These are phyloP conservation scores for Thuidium tamariscinum DNA, from an alignment of 225 moss, liverwort and hornwort species.

Conservation along the genomic window DNA sequence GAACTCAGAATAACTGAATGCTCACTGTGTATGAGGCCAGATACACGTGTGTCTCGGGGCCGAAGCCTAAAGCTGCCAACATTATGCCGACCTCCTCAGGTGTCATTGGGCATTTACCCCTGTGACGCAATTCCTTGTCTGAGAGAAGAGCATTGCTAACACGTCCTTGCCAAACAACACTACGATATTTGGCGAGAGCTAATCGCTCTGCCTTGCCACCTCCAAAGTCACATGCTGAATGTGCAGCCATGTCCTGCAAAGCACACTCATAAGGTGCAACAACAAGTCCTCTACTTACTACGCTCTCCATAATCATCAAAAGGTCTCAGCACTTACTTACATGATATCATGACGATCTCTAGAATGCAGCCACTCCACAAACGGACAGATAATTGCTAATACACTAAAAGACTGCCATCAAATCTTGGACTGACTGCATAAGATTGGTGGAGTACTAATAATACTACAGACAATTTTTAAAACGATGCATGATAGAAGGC, in stretches of 20 bases:
- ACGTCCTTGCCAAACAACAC: conserved; percentile 75
- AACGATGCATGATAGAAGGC: not conserved
- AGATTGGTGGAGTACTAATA: not conserved
- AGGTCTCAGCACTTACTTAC: not conserved
- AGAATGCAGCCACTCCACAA: not conserved
- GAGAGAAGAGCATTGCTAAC: conserved; percentile 57
- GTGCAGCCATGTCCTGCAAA: conserved; percentile 96
- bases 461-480: not conserved
- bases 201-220: conserved; percentile 81
- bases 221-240: conserved; percentile 94
- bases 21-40: conserved; percentile 77
- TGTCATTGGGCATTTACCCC: conserved; percentile 91
- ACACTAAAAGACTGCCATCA: not conserved
- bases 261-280: not conserved
- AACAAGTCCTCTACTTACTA: not conserved
- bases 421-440: not conserved
- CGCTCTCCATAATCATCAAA: not conserved
- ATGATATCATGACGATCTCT: not conserved
- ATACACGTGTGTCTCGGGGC: conserved; percentile 49
- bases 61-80: conserved; percentile 73
- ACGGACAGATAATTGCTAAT: not conserved
- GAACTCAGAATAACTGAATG: not conserved
- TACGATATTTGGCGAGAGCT: conserved; percentile 79
- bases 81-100: conserved; percentile 93
- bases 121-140: conserved; percentile 43